Base-by-base conservation (phyloP, 495 filamentous ascomycete species). In the Parachaetomium inaequale region DNA sequence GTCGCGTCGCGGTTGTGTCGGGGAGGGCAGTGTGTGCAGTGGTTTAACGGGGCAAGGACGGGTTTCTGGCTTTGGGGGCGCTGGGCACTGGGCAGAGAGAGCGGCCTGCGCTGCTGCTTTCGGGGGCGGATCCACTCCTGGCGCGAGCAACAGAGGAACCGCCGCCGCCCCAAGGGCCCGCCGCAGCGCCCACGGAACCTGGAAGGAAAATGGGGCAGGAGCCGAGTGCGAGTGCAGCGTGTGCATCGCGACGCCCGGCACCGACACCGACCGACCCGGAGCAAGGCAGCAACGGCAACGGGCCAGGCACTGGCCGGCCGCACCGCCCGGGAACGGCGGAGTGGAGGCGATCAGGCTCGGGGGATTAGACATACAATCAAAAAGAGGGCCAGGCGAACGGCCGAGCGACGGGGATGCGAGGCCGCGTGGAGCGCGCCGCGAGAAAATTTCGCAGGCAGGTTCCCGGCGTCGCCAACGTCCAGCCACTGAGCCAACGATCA, bases 1-100 rank as follows among this genome's bases (percentile, higher is more conserved):
- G 78, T 80, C 79, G 79, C 79, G 79, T 81, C 79, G 79, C 79
- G 79, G 73, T 61, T 66, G 70, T 69, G 71, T 64, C 46, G 49
- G 66, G 67, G 58, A 63, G 66, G 59, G 62, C 63, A 63, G 62
- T n/a, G 64, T 69, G 65, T 68, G 67, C 59, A 65, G 69, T 72
- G 63, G 66, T 55, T 66, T 66, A 64, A 66, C 66, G 72, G 72
- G 70, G 72, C 70, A 71, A 58, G 17, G 61, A 62, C 63, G 60
- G 62, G 54, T 49, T 70, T 72, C 68, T 63, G 63, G 69, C 67
- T 64, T 68, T 63, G 64, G 38, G 61, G 56, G 67, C 66, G 53
- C 34, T 59, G 49, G 63, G 28, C 29, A 34, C 32, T 17, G 32
- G 46, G 21, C 52, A 34, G 43, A 11, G n/a, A n/a, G n/a, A n/a